Conservation (phyloP, 208 protist genomes). For the Acanthamoeba lenticulata region DNA sequence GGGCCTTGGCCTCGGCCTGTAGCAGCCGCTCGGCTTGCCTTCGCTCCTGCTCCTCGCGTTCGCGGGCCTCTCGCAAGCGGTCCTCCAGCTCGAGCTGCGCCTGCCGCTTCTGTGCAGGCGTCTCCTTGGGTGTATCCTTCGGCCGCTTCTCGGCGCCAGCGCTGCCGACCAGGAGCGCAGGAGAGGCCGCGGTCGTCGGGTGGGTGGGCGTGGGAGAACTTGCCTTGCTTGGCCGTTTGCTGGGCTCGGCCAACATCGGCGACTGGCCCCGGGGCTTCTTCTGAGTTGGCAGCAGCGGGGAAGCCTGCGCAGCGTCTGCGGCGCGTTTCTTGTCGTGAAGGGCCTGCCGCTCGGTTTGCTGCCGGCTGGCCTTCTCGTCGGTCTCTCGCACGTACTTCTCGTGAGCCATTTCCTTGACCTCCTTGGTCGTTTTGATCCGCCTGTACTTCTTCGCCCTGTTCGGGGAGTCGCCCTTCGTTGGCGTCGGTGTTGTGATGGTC, state of each 20-base stretch:
- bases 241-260: too few relatives aligned
- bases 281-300: neutral
- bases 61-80: neutral
- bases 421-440: neutral
- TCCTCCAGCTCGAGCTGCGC: neutral
- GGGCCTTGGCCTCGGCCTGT: too few relatives aligned
- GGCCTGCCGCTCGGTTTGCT: neutral
- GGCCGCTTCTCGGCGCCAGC: too few relatives aligned
- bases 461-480: neutral
- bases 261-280: neutral
- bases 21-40: neutral
- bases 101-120: neutral
- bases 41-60: neutral
- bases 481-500: too few relatives aligned
- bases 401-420: neutral
- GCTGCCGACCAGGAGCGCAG: too few relatives aligned
- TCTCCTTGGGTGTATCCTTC: neutral
- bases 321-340: neutral
- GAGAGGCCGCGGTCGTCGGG: too few relatives aligned
- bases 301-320: neutral
- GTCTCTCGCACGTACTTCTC: neutral
- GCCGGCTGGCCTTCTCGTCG: neutral
- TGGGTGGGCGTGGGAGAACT: too few relatives aligned
- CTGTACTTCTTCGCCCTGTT: too few relatives aligned
- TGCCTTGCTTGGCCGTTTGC: too few relatives aligned